phyloP scores from a whole-genome alignment of 768 basidiomycete genomes.

The Leucosporidium scottii region DNA sequence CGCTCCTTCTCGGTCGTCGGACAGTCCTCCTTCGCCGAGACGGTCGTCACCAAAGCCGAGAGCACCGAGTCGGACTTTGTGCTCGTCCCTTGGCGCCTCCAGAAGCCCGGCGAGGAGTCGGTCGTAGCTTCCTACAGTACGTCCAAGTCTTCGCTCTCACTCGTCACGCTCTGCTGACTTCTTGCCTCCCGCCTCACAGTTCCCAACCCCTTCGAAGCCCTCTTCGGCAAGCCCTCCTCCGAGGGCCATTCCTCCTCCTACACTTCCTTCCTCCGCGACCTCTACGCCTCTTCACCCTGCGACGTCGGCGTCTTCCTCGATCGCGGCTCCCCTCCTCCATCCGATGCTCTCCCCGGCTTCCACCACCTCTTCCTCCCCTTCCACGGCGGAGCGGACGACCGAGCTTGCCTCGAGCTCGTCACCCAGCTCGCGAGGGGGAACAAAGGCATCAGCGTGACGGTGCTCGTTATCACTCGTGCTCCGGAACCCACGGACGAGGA shows the following conservation, averaged over 20 bases:
- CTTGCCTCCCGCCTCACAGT: conserved; percentile 20
- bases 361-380: conserved; percentile 74
- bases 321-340: conserved; percentile 45
- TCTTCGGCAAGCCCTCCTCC: conserved; percentile 54
- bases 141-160: too few species aligned
- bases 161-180: too few species aligned
- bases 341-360: conserved; percentile 13
- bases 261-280: conserved; percentile 74
- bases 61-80: conserved; percentile 62
- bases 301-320: conserved; percentile 87
- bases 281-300: conserved; percentile 62
- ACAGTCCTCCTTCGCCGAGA: conserved; percentile 62
- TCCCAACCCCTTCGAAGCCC: conserved; percentile 65
- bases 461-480: conserved; percentile 53
- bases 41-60: conserved; percentile 45
- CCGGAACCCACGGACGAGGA: conserved; percentile 24
- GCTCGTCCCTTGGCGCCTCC: conserved; percentile 73
- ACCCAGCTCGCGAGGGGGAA: conserved; percentile 73
- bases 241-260: conserved; percentile 46
- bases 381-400: conserved; percentile 90
- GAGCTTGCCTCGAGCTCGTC: conserved; percentile 70
- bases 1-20: conserved; percentile 68
- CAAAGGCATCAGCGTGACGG: conserved; percentile 59
- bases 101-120: conserved; percentile 37
- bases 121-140: conserved; percentile 10